Conservation (phyloP, 2,329 filamentous ascomycete species). For the Fusarium pseudocircinatum region DNA sequence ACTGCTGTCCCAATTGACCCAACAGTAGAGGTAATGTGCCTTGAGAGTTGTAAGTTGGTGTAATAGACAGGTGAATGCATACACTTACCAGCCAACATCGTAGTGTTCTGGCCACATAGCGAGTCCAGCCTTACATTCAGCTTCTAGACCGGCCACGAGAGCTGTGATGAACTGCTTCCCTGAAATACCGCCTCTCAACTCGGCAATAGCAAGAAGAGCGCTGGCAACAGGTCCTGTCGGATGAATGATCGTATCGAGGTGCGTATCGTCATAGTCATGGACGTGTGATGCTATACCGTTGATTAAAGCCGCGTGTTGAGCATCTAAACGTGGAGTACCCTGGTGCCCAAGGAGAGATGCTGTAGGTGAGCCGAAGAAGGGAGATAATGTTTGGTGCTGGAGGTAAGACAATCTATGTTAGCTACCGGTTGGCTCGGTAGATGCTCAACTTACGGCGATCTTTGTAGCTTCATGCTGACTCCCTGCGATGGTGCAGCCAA, state of each 20-base stretch:
- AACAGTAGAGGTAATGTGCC: background rate
- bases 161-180: background rate
- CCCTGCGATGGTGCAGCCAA: background rate
- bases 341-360: background rate
- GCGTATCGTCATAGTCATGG: slow-evolving; percentile 6
- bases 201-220: background rate
- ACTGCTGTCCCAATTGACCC: background rate
- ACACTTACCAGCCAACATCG: background rate
- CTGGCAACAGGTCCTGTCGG: background rate
- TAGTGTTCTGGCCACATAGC: slow-evolving; percentile 4
- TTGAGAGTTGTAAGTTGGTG: fast-evolving
- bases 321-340: background rate
- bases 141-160: background rate
- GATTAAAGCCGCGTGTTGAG: background rate
- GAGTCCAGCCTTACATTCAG: background rate
- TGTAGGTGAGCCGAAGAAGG: background rate
- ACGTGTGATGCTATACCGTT: slow-evolving; percentile 6
- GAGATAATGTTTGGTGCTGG: background rate
- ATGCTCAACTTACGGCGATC: background rate
- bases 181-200: background rate
- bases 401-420: fast-evolving
- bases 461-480: background rate
- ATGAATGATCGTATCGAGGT: background rate
- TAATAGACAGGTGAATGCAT: background rate
- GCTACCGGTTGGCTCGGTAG: background rate